phyloP scores from a whole-genome alignment of 2,329 filamentous ascomycete species.

The Curvularia sp. region DNA sequence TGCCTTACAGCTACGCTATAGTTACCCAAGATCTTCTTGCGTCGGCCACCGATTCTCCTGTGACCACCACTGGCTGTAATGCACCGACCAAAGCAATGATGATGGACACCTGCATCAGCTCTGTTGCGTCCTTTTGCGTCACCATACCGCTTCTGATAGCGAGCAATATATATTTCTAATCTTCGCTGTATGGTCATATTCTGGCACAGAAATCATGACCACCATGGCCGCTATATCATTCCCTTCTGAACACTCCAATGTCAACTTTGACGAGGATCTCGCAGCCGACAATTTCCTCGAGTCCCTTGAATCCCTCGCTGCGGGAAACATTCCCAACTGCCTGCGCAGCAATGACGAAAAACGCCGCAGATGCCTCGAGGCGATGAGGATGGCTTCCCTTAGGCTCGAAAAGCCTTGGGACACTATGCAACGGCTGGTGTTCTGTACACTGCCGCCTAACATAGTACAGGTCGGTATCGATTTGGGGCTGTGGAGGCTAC shows the following conservation, averaged over 20 bases:
- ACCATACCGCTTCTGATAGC: neutral
- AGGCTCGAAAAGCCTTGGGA: conserved; percentile 15
- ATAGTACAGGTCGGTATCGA: conserved; percentile 12
- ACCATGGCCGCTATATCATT: conserved; percentile 6
- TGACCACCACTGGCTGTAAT: neutral
- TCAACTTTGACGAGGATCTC: neutral
- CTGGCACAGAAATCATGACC: neutral
- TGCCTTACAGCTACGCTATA: neutral
- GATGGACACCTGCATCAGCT: neutral
- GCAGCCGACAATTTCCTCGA: conserved; percentile 8
- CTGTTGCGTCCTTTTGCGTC: neutral
- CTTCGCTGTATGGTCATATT: too few species aligned
- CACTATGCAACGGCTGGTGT: conserved; percentile 11
- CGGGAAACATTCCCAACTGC: conserved; percentile 3
- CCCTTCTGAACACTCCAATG: neutral
- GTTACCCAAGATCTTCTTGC: neutral
- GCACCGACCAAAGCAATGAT: neutral
- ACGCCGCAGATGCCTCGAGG: conserved; percentile 11
- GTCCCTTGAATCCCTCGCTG: conserved; percentile 7
- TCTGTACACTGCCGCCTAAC: conserved; percentile 10
- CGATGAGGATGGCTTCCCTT: conserved; percentile 10
- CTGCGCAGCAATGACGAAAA: conserved; percentile 9
- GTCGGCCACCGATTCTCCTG: conserved; percentile 2
- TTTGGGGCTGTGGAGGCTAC: conserved; percentile 12
- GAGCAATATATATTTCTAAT: neutral